Evolutionary conservation across 2,329 filamentous ascomycete genomes (phyloP).

Genomic region (Thielaviopsis euricoi): DNA sequence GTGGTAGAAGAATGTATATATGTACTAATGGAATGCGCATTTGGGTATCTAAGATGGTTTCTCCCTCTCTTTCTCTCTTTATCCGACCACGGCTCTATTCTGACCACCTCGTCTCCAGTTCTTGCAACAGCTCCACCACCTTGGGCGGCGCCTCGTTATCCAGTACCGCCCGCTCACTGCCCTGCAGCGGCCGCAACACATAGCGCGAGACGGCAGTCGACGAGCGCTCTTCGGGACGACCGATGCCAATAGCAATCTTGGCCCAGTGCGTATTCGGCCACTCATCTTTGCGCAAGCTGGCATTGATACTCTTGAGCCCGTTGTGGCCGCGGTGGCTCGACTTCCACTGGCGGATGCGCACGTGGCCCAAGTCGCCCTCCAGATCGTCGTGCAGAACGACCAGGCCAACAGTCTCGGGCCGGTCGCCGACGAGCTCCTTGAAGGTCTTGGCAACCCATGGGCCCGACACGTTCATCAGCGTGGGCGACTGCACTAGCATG

Average conservation of each 20-base stretch:
- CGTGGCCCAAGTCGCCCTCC: slow-evolving; percentile 51
- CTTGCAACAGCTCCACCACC: slow-evolving; percentile 32
- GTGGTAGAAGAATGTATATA: neutral
- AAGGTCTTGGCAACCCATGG: slow-evolving; percentile 51
- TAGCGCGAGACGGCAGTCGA: slow-evolving; percentile 53
- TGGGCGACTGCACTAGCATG: slow-evolving; percentile 58
- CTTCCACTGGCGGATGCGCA: slow-evolving; percentile 47
- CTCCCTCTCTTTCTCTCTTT: neutral
- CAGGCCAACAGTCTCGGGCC: slow-evolving; percentile 28
- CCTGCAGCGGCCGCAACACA: slow-evolving; percentile 54
- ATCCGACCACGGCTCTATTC: slow-evolving; percentile 13
- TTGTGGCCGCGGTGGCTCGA: slow-evolving; percentile 57
- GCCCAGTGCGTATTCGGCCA: slow-evolving; percentile 28
- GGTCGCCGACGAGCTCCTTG: slow-evolving; percentile 31
- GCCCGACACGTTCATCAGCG: slow-evolving; percentile 75
- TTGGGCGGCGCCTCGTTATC: slow-evolving; percentile 33
- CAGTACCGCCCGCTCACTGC: slow-evolving; percentile 32
- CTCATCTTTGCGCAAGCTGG: slow-evolving; percentile 26
- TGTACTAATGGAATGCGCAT: neutral
- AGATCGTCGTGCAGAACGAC: slow-evolving; percentile 83
- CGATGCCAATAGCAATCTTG: slow-evolving; percentile 71
- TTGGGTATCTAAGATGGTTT: neutral
- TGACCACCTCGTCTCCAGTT: slow-evolving; percentile 27
- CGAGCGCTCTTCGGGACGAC: slow-evolving; percentile 57
- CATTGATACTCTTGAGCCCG: slow-evolving; percentile 51